Base-by-base conservation (phyloP, 2,329 filamentous ascomycete species). In the Zalaria sp. region DNA sequence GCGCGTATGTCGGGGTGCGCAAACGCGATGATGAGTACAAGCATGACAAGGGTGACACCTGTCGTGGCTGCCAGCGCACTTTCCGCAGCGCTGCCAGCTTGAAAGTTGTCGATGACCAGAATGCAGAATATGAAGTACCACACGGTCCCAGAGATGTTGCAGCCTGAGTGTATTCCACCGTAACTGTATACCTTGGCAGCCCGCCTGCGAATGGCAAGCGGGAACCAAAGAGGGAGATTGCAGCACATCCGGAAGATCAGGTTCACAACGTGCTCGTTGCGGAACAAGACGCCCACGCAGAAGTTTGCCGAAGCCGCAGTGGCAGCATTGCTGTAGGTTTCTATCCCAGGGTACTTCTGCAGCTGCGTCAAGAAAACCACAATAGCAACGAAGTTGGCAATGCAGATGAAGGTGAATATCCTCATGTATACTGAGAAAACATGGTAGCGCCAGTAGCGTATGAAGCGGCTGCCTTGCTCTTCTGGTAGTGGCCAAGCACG, bases 1-100 rank as follows among this genome's bases (percentile, higher is more conserved):
- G 68, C 65, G 25, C 83, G 75, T 49, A 86, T 67, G 6, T 58
- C 56, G 3, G 83, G 82, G 55, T 79, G 71, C 2, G 83, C 78
- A 40, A 77, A 72, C 37, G 65, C 60, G 39, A 82, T 66, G 52
- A 86, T 79, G 34, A 64, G 53, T 42, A 73, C 51, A 49, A 83
- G 66, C 39, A 84, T 64, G 2, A 63, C 55, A 36, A 75, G 64
- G 34, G 83, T 67, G 34, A 77, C 53, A 53, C 73, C 79, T 8
- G 74, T 71, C 26, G 82, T 57, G 8, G 69, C 63, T 27, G 70
- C 54, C 27, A 73, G 66, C n/a, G 64, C 50, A 9, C 38, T 40
- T 5, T 43, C 39, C 18, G 46, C 25, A 25, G 46, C 43, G 8
- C 41, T 47, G 6, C 43, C 39, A 6, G n/a, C 18, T 25, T 29